Conservation (phyloP, 108 stramenopile genomes). For the Aurantiochytrium sp. region DNA sequence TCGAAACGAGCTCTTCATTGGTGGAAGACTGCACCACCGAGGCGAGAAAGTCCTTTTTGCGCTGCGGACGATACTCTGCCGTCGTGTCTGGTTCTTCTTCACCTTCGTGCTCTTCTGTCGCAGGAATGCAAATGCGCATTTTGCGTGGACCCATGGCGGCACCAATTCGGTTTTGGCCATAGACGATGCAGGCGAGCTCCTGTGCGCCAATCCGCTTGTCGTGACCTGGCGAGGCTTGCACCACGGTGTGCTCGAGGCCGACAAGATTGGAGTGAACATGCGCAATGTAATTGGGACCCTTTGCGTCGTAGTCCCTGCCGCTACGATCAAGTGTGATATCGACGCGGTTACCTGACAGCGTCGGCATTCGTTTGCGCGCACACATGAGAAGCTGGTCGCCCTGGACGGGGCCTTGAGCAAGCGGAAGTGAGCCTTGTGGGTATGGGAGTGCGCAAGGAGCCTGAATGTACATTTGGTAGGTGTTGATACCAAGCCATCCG, state of each 20-base stretch:
- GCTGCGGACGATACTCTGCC: not conserved
- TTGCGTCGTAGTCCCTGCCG: not conserved
- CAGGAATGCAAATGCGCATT: not conserved
- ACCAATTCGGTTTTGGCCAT: not conserved
- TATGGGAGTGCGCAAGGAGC: conserved; percentile 6
- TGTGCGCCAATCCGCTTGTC: not conserved
- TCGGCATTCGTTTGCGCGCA: not conserved
- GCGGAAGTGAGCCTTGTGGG: not conserved
- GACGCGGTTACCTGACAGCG: not conserved
- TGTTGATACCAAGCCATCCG: not conserved
- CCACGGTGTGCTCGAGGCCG: conserved; percentile 1
- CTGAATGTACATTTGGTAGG: not conserved
- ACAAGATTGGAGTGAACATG: not conserved
- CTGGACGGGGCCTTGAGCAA: not conserved
- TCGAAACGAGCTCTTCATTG: not conserved
- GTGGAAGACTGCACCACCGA: not conserved
- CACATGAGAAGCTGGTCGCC: conserved; percentile 1
- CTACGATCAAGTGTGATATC: not conserved
- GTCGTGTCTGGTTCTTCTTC: not conserved
- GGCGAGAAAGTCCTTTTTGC: not conserved
- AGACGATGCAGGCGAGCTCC: not conserved
- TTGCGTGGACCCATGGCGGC: not conserved
- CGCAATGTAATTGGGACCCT: not conserved
- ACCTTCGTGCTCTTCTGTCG: not conserved
- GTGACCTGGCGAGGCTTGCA: not conserved